Conservation (phyloP, 2,329 filamentous ascomycete genomes). For the Lachnellula hyalina region DNA sequence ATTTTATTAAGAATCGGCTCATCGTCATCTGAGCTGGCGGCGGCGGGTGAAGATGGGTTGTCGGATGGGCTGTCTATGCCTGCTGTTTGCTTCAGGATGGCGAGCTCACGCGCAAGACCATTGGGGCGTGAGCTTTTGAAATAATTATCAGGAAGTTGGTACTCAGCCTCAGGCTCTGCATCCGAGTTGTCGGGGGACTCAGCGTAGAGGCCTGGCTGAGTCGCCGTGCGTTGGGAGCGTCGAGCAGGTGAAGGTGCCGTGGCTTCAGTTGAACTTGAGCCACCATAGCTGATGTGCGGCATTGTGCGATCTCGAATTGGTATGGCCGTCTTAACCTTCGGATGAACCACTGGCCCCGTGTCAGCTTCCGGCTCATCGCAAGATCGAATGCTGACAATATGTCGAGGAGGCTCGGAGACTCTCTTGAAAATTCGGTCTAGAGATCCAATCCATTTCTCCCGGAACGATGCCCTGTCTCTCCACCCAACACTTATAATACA, state of each 20-base stretch:
- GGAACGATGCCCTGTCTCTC: constrained; percentile 75
- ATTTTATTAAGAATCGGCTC: constrained; percentile 6
- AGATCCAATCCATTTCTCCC: constrained; percentile 69
- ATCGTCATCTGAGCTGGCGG: constrained; percentile 10
- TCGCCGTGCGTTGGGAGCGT: constrained; percentile 17
- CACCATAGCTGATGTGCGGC: not conserved
- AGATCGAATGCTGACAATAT: not conserved
- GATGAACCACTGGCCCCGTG: not conserved
- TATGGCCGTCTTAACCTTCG: not conserved
- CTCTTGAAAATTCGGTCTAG: constrained; percentile 63
- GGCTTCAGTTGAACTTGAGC: not conserved
- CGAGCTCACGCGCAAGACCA: constrained; percentile 23
- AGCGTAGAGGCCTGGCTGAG: constrained; percentile 21
- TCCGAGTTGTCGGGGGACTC: constrained; percentile 24
- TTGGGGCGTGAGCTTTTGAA: constrained; percentile 1
- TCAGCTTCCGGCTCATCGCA: not conserved
- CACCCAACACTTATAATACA: constrained; percentile 76
- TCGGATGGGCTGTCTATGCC: constrained; percentile 19
- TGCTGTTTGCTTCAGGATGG: constrained; percentile 23
- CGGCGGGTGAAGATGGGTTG: constrained; percentile 12
- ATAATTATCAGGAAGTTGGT: not conserved
- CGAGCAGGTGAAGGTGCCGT: constrained; percentile 3
- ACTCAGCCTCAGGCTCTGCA: constrained; percentile 7
- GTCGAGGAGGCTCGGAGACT: constrained; percentile 32
- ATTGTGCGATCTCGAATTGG: not conserved